phyloP scores from a whole-genome alignment of 352 stramenopile species.

The Sclerospora graminicola region DNA sequence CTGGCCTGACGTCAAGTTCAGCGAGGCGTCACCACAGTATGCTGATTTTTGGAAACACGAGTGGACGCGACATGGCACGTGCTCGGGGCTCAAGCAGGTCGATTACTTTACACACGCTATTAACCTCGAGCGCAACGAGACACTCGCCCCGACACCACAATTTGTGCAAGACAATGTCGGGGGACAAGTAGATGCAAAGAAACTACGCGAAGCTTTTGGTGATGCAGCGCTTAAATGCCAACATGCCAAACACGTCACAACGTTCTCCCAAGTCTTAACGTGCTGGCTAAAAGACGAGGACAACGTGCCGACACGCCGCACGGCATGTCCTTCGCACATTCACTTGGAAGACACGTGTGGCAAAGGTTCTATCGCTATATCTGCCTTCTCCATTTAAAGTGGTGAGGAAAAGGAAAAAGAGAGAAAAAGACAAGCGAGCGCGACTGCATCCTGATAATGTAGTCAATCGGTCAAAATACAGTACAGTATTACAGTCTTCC shows the following conservation, averaged over 20 bases:
- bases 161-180: constrained; percentile 56
- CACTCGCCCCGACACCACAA: constrained; percentile 42
- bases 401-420: constrained; percentile 6
- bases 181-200: constrained; percentile 28
- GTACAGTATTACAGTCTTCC: too few relatives aligned
- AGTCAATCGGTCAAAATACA: neutral
- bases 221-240: constrained; percentile 30
- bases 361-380: constrained; percentile 36
- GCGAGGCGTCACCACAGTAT: constrained; percentile 37
- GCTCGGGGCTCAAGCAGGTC: constrained; percentile 75
- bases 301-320: constrained; percentile 37
- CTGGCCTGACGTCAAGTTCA: constrained; percentile 85
- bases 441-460: neutral
- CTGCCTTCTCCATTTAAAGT: constrained; percentile 23
- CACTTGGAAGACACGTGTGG: constrained; percentile 67
- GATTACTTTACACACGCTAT: constrained; percentile 81
- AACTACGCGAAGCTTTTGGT: constrained; percentile 36
- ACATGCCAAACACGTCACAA: constrained; percentile 10
- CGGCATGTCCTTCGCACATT: constrained; percentile 48
- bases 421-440: neutral
- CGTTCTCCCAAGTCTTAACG: constrained; percentile 71
- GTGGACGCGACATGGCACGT: constrained; percentile 91
- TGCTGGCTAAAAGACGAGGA: constrained; percentile 64
- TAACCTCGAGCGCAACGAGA: constrained; percentile 67
- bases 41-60: constrained; percentile 90